Evolutionary conservation across 192 early-diverging fungal genomes (phyloP).

Genomic region (Rhizophagus prolifer): DNA sequence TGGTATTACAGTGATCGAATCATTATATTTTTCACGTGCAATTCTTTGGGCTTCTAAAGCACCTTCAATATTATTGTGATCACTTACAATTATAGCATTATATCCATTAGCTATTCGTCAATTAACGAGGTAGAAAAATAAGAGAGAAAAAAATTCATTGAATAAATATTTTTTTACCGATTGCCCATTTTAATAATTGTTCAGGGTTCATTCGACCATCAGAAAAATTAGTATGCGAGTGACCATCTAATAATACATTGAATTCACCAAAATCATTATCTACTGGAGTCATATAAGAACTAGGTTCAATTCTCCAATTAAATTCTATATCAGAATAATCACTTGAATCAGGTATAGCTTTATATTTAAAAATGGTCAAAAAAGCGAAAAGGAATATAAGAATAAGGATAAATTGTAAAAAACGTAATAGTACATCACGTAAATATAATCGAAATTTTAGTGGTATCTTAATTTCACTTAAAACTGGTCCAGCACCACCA

Average conservation of each 20-base stretch:
- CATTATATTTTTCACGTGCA: constrained; percentile 51
- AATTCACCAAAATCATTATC: constrained; percentile 35
- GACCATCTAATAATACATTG: constrained; percentile 58
- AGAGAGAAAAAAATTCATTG: not conserved
- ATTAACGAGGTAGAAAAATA: not conserved
- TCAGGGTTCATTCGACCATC: constrained; percentile 60
- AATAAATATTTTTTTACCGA: constrained; percentile 39
- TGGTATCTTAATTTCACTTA: too few species aligned
- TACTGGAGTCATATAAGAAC: constrained; percentile 44
- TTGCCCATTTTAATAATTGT: constrained; percentile 62
- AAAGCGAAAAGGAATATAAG: not conserved
- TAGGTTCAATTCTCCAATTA: constrained; percentile 52
- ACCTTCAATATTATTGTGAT: constrained; percentile 68
- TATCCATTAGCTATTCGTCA: constrained; percentile 59
- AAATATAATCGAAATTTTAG: too few species aligned
- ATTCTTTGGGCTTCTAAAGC: constrained; percentile 58
- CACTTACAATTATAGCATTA: constrained; percentile 69
- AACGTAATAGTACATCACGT: not conserved
- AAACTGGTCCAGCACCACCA: too few species aligned
- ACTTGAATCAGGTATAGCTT: constrained; percentile 26
- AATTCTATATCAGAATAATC: constrained; percentile 43
- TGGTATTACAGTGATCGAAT: constrained; percentile 60
- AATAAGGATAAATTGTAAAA: not conserved
- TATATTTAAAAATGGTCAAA: constrained; percentile 9
- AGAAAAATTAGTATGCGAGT: constrained; percentile 62